Conservation (phyloP, 148 eudicot genomes). For the Linanthus parryae region DNA sequence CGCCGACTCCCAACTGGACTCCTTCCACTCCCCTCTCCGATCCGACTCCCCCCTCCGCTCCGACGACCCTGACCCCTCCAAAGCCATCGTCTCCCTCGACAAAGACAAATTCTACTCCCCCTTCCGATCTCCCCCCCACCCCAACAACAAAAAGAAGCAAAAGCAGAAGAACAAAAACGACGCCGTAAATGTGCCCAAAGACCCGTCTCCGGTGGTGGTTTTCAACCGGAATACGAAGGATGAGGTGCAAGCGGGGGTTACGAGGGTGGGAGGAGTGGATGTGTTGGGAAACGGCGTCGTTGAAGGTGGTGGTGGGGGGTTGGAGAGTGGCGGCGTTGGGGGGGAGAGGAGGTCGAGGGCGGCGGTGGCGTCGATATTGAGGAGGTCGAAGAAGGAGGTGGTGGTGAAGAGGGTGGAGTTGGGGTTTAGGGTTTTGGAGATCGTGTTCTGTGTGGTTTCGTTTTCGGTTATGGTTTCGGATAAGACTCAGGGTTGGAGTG, state of each 20-base stretch:
- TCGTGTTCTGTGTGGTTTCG: conserved; percentile 57
- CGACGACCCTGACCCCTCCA: conserved; percentile 29
- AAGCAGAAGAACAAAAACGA: background rate
- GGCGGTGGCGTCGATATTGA: conserved; percentile 25
- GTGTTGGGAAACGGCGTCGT: conserved; percentile 9
- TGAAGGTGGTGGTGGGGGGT: conserved; percentile 9
- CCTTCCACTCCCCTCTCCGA: conserved; percentile 59
- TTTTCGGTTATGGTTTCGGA: conserved; percentile 87
- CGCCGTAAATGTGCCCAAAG: conserved; percentile 5
- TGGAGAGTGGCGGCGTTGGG: conserved; percentile 29
- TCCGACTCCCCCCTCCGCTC: conserved; percentile 41
- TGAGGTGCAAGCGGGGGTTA: conserved; percentile 22
- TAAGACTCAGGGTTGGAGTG: conserved; percentile 85
- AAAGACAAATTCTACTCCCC: conserved; percentile 30
- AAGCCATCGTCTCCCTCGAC: conserved; percentile 25
- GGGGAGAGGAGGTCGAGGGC: conserved; percentile 27
- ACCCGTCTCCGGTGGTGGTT: conserved; percentile 14
- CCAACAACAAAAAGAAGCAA: background rate
- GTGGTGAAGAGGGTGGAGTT: conserved; percentile 39
- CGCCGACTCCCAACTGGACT: conserved; percentile 38
- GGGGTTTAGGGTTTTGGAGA: conserved; percentile 59
- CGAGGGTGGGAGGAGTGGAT: conserved; percentile 19
- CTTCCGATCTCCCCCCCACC: conserved; percentile 16
- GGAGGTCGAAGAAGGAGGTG: conserved; percentile 32
- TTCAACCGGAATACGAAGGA: conserved; percentile 28